Conservation (phyloP, 768 basidiomycete genomes). For the Paxillus involutus region DNA sequence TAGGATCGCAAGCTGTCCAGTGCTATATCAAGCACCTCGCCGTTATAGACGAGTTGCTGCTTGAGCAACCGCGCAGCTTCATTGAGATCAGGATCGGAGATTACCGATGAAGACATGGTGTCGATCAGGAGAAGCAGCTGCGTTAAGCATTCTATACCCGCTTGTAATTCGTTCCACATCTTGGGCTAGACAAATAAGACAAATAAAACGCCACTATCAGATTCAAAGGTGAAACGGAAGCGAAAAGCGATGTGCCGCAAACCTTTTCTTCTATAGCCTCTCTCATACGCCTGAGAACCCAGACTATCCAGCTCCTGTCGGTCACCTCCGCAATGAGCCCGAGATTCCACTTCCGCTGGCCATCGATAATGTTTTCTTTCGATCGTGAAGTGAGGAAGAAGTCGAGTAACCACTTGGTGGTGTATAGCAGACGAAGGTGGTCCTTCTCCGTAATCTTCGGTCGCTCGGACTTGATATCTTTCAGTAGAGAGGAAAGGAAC, state of each 20-base stretch:
- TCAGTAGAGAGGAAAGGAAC: slow-evolving; percentile 83
- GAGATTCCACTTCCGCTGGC: slow-evolving; percentile 52
- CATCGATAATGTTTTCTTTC: slow-evolving; percentile 33
- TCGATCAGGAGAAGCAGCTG: slow-evolving; percentile 91
- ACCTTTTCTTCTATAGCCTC: slow-evolving; percentile 92
- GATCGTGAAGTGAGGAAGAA: slow-evolving; percentile 68
- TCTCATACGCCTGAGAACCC: slow-evolving; percentile 88
- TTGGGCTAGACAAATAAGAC: slow-evolving; percentile 62
- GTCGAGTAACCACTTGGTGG: slow-evolving; percentile 90
- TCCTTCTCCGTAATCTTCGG: slow-evolving; percentile 95
- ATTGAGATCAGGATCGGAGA: slow-evolving; percentile 42
- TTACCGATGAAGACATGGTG: slow-evolving; percentile 59
- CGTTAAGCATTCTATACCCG: slow-evolving; percentile 91
- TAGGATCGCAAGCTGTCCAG: slow-evolving; percentile 76
- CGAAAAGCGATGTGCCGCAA: slow-evolving; percentile 15
- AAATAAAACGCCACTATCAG: slow-evolving; percentile 9
- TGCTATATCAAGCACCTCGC: slow-evolving; percentile 88
- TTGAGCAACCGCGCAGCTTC: slow-evolving; percentile 83
- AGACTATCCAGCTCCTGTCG: slow-evolving; percentile 84
- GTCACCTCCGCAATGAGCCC: slow-evolving; percentile 82
- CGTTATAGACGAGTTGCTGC: slow-evolving; percentile 92
- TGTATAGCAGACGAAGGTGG: slow-evolving; percentile 82
- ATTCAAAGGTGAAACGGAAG: slow-evolving; percentile 1
- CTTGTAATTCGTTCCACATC: slow-evolving; percentile 91
- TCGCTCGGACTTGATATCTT: slow-evolving; percentile 91